Evolutionary conservation across 352 stramenopile genomes (phyloP), one percentile per base, ranked within the genome.

Genomic region (Globisporangium camurandrum): DNA sequence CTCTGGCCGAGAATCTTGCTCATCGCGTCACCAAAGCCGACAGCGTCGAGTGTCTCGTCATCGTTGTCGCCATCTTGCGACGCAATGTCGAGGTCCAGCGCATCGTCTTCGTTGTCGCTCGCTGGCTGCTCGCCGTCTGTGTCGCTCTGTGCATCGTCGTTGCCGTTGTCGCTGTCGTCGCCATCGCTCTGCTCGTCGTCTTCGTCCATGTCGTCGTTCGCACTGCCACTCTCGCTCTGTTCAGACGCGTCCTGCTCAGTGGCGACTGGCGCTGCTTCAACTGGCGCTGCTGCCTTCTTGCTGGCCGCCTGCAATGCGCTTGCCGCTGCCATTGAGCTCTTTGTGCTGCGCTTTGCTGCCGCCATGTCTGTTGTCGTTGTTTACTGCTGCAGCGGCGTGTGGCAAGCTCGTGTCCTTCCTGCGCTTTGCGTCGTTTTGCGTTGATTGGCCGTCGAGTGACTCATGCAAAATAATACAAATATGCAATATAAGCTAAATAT

Each of bases 11-110:
- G 40, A 12, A 93, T 83, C 59, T 93, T 93, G 69, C 68, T 91
- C 82, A 93, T 88, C 37, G 82, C 82, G 44, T 93, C 82, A 22
- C 75, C 82, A 64, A 93, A 90, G 23, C 79, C 82, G 45, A 93
- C 81, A 2, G 75, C 75, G 17, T 85, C 75, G n/a, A 80, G 64
- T 11, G 56, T 55, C 16, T 79, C 72, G 1, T 65, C 61, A 1
- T 58, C 53, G 4, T 49, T 47, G 19, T 53, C 55, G 6, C 39
- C 59, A 4, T 49, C 46, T 8, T 57, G 43, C 0, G 45, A 40
- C 12, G 22, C 51, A 17, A 59, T 51, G 1, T 58, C 63, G 4
- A 54, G 38, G 30, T 61, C 55, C 19, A 64, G 46, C 0, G 37
- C 51, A 20, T 66, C 51, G 12, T 55, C 46, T 0, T 62, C 52